Evolutionary conservation across 1,284 basidiomycete genomes (phyloP).

Genomic region (Heterobasidion occidentale): DNA sequence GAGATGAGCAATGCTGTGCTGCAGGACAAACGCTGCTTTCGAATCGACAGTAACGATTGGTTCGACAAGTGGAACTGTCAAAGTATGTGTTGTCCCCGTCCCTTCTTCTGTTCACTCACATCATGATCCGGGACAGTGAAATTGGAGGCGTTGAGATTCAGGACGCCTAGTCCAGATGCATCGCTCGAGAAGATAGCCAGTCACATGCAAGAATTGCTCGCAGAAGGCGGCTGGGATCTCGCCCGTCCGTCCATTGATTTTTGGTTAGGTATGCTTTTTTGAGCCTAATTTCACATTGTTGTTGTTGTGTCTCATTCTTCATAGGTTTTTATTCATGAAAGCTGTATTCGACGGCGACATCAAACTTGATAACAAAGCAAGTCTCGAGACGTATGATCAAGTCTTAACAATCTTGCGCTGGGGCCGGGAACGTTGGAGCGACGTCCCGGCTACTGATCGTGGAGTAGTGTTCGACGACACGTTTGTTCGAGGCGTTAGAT

Average conservation of each 20-base stretch:
- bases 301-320: neutral
- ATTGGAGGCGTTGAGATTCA: neutral
- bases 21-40: neutral
- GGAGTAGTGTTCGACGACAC: slow-evolving; percentile 5
- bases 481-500: slow-evolving; percentile 3
- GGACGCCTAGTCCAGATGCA: neutral
- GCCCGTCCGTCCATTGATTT: slow-evolving; percentile 1
- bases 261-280: slow-evolving; percentile 1
- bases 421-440: slow-evolving; percentile 8
- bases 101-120: neutral
- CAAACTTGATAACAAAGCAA: neutral
- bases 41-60: neutral
- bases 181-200: neutral
- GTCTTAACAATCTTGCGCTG: slow-evolving; percentile 5
- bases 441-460: slow-evolving; percentile 3
- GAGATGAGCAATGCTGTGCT: neutral
- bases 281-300: neutral
- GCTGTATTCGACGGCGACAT: neutral
- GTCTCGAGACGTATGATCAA: neutral
- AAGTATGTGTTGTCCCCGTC: neutral
- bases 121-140: neutral
- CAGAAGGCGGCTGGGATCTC: slow-evolving; percentile 3
- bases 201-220: neutral
- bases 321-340: neutral
- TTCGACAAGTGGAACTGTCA: neutral